Base-by-base conservation (phyloP, 2,329 filamentous ascomycete species). In the Didymella segeticola region DNA sequence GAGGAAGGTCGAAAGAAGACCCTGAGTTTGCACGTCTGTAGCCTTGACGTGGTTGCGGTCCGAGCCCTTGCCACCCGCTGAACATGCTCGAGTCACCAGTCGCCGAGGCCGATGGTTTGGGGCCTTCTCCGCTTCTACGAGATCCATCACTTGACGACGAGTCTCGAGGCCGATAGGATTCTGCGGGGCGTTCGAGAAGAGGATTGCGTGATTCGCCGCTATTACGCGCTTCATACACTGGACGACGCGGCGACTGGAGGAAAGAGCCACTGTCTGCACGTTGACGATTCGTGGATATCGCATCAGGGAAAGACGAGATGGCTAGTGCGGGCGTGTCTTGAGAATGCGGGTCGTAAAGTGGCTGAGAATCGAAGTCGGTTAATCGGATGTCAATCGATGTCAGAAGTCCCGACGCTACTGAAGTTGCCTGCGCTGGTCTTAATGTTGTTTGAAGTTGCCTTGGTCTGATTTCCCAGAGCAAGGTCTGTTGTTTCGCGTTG, bases 401-500 rank as follows among this genome's bases (percentile, higher is more conserved):
- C 8, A 34, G 31, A 10, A 19, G 15, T 2, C 31, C 17, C 11
- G 6, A 3, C 3, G 31, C 31, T 4, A 20, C 33, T 2, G 29
- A 14, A 19, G 14, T 3, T 5, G 22, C 14, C 29, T 34, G 42
- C 14, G 23, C 1, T 14, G 2, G 15, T 7, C 2, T 12, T 25
- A 23, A 8, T 6, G 31, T 11, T 2, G 2, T 20, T n/a, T n/a
- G n/a, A 57, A 57, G 25, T 61, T 23, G 50, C 51, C 55, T 3
- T 26, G 61, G 23, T 61, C 51, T 8, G 29, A 12, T 27, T 61
- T 62, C 0, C 67, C 67, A 69, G 8, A 66, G 27, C 0, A 69
- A 46, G 4, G 65, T 69, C n/a, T 63, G 57, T 22, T 67, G 64
- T 3, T 31, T 58, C 14, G 54, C 50, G 27, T 64, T 66, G n/a